Evolutionary conservation across 2,329 filamentous ascomycete species (phyloP), one percentile per base, ranked within the genome.

Genomic region (Penicillium brevicompactum): DNA sequence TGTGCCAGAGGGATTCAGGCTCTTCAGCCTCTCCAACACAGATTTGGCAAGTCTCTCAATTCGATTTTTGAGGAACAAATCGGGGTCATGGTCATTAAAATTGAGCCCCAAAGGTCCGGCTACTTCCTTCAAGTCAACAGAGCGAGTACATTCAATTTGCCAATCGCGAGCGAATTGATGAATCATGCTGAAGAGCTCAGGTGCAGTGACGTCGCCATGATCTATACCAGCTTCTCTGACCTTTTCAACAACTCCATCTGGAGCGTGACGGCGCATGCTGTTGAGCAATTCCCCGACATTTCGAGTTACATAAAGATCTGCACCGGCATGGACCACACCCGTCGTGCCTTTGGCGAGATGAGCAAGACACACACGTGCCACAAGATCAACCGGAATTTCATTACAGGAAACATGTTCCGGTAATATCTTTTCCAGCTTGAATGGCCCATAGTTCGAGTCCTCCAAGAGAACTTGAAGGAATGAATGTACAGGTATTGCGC

Each of bases 311-410:
- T 57, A 57, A 2, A 57, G 21, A 13, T 57, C 51, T 0, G 55
- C 38, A 13, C 51, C 48, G 8, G 54, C 56, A 10, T 65, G 57
- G 0, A 65, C 57, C 6, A 64, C 46, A 6, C 61, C 62, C 1
- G 34, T 55, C 0, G 57, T 54, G 4, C 52, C 53, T 9, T 37
- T 13, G 0, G 56, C 56, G 16, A 64, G 16, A 37, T 65, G 62
- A n/a, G 60, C 49, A 1, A 64, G 55, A 14, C 55, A 60, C 7
- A 38, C 46, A 13, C 60, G 58, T 1, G 53, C 57, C 3, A 62
- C 59, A 13, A 58, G 51, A 18, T 65, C 62, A 18, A 65, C 62
- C 3, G 61, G 61, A 11, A 64, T 50, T 31, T 62, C 62, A 21
- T 64, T 59, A 21, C 61, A 24, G 4, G 57, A 34, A 27, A 50